Evolutionary conservation across 2,329 filamentous ascomycete species (phyloP), one percentile per base, ranked within the genome.

Genomic region (Arthrinium puccinioides): DNA sequence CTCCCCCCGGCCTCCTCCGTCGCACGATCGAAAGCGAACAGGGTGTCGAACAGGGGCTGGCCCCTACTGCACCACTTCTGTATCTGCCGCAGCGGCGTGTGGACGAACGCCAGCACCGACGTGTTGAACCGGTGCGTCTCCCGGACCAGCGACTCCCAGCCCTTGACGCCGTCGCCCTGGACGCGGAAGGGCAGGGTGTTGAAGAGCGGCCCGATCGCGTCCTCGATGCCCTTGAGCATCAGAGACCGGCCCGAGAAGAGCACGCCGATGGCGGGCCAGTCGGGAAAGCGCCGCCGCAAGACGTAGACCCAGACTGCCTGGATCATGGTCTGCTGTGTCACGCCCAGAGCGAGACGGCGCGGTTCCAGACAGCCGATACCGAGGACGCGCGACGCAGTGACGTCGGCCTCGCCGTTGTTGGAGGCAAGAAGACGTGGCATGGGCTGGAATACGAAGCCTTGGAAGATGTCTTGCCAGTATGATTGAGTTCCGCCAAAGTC

Each of bases 161-260:
- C 76, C 5, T 70, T 63, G 1, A 58, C 51, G 6, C 60, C 43
- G 13, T 73, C 45, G 11, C 72, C 46, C 6, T 62, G 53, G 23
- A 79, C 60, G 38, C 75, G 70, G 53, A 84, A 87, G 0, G 89
- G 87, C 2, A 96, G 65, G 0, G 88, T 95, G 54, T 96, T 96
- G 70, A 96, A 94, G 15, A 96, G 63, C 0, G 90, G 89, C 0
- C 89, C 90, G 28, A 92, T 73, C 1, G 85, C 75, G 16, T 68
- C 54, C 32, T 88, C 82, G 2, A 80, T 72, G 2, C 68, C 67
- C 7, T 81, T 70, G 10, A 87, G 61, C 29, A 84, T 75, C 5
- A 94, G 74, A 0, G 79, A 75, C 41, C 89, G 74, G 1, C 89
- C 90, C 6, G 88, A 92, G 0, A 86, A 72, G 10, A 96, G 72